phyloP scores from a whole-genome alignment of 2,329 filamentous ascomycete species.

The Beauveria brongniartii region DNA sequence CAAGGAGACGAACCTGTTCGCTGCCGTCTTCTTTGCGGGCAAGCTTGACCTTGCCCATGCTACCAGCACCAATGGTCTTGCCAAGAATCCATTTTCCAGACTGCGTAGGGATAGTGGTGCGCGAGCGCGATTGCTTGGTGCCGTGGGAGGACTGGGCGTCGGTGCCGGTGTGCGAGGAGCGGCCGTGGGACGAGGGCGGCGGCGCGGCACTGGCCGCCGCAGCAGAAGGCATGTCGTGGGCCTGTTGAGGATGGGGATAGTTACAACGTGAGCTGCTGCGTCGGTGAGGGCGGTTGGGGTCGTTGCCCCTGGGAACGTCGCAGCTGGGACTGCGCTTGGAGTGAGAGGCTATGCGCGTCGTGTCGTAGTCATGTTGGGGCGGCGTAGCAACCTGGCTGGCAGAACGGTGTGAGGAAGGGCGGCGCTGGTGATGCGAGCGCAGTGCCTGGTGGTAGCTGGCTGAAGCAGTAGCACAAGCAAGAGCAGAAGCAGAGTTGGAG shows the following conservation, averaged over 20 bases:
- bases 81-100: conserved; percentile 92
- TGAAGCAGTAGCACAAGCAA: neutral
- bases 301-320: conserved; percentile 52
- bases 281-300: conserved; percentile 37
- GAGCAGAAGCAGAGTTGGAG: conserved; percentile 5
- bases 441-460: neutral
- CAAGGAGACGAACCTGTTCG: conserved; percentile 62
- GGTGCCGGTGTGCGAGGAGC: conserved; percentile 32
- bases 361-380: conserved; percentile 63
- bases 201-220: conserved; percentile 43
- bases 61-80: conserved; percentile 94
- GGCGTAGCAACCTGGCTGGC: conserved; percentile 35
- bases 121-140: conserved; percentile 46
- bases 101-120: conserved; percentile 80
- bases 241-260: conserved; percentile 23
- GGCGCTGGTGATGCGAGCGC: conserved; percentile 30
- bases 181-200: conserved; percentile 38
- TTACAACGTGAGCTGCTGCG: conserved; percentile 43
- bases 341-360: conserved; percentile 55
- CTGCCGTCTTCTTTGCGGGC: conserved; percentile 83
- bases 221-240: conserved; percentile 41
- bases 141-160: conserved; percentile 32
- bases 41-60: conserved; percentile 98
- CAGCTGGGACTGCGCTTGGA: conserved; percentile 57
- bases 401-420: conserved; percentile 33